phyloP scores from a whole-genome alignment of 179 eudicot species.

The Silene noctiflora region DNA sequence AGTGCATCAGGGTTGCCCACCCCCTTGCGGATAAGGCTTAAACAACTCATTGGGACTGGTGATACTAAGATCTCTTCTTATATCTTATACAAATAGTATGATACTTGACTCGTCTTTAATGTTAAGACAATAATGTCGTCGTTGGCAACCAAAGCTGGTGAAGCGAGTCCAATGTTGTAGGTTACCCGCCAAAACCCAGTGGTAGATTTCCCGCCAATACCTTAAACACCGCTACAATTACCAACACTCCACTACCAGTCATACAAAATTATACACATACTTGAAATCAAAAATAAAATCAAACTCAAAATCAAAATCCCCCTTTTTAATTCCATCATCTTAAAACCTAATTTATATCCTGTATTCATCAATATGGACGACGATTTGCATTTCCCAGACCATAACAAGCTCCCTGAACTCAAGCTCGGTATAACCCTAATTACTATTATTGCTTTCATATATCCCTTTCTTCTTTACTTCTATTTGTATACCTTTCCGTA shows the following conservation, averaged over 20 bases:
- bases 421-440: constrained; percentile 49
- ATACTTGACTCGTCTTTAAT: too few species aligned
- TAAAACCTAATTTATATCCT: constrained; percentile 10
- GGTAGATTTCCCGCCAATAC: constrained; percentile 12
- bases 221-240: neutral
- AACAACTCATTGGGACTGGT: too few species aligned
- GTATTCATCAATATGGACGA: constrained; percentile 51
- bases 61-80: too few species aligned
- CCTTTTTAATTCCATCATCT: neutral
- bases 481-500: neutral
- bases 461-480: neutral
- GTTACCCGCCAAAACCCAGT: constrained; percentile 10
- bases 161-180: too few species aligned
- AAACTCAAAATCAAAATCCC: neutral
- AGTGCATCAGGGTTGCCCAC: too few species aligned
- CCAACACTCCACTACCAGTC: neutral
- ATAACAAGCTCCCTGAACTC: constrained; percentile 75
- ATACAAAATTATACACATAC: neutral
- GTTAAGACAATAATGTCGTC: too few species aligned
- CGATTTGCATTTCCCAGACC: constrained; percentile 44
- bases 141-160: too few species aligned
- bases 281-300: neutral
- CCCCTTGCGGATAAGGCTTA: too few species aligned
- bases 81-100: too few species aligned
- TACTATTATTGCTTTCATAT: neutral